These are phyloP conservation scores for Globisporangium acanthophoron DNA, from an alignment of 352 stramenopile genomes.

Conservation along the genomic window DNA sequence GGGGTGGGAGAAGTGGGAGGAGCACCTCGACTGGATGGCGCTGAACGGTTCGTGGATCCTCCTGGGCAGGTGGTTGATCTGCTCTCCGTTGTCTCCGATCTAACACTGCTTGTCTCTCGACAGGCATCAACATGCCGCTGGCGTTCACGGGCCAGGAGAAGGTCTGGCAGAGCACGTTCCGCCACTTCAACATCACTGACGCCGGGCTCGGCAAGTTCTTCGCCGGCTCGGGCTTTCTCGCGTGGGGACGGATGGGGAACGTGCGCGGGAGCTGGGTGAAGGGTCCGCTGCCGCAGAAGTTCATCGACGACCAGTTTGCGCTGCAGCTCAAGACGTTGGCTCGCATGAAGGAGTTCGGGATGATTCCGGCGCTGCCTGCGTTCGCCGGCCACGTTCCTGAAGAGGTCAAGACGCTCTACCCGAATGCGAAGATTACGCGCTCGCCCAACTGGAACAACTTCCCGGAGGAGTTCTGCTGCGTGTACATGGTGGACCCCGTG, in stretches of 20 bases:
- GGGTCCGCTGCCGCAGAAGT: conserved; percentile 74
- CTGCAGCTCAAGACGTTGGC: conserved; percentile 81
- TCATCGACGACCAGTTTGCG: conserved; percentile 76
- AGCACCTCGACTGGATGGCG: conserved; percentile 91
- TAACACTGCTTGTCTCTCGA: background rate
- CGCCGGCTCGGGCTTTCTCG: conserved; percentile 81
- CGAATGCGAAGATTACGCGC: conserved; percentile 70
- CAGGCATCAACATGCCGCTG: conserved; percentile 89
- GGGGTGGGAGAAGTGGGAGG: conserved; percentile 86
- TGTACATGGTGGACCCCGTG: conserved; percentile 76
- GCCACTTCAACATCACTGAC: conserved; percentile 73
- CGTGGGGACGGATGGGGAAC: conserved; percentile 89
- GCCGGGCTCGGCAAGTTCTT: conserved; percentile 86
- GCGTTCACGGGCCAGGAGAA: conserved; percentile 89
- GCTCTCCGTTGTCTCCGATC: background rate
- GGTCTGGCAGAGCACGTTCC: conserved; percentile 86
- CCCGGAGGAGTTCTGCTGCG: conserved; percentile 75
- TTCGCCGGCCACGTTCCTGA: conserved; percentile 88
- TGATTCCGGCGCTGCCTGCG: conserved; percentile 85
- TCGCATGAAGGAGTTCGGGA: conserved; percentile 83
- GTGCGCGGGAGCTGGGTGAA: conserved; percentile 82
- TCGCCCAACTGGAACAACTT: conserved; percentile 80
- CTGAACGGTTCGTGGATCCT: conserved; percentile 56
- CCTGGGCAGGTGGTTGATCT: background rate
- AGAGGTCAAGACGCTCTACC: conserved; percentile 67